phyloP scores from a whole-genome alignment of 2,329 filamentous ascomycete genomes.

The Monosporascus cannonballus region DNA sequence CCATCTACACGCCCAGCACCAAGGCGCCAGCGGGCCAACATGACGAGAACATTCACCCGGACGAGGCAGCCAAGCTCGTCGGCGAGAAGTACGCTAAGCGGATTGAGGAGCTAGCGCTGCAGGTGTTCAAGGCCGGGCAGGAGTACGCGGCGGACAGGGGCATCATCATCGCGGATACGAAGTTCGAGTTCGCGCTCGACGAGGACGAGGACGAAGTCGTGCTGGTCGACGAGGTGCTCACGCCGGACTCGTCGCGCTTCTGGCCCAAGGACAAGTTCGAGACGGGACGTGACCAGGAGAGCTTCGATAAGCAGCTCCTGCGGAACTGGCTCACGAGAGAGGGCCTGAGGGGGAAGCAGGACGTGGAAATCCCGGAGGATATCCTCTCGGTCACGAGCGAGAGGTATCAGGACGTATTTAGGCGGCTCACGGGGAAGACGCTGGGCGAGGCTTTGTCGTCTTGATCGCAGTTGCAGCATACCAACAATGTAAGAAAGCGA shows the following conservation, averaged over 20 bases:
- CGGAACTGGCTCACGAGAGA: slow-evolving; percentile 73
- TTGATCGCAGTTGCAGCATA: too few species aligned
- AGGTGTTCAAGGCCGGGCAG: slow-evolving; percentile 57
- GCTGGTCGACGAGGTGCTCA: slow-evolving; percentile 78
- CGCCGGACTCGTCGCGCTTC: slow-evolving; percentile 77
- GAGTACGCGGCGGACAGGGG: slow-evolving; percentile 59
- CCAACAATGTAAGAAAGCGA: too few species aligned
- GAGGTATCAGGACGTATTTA: slow-evolving; percentile 73
- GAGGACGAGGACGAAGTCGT: slow-evolving; percentile 61
- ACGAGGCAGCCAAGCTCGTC: slow-evolving; percentile 56
- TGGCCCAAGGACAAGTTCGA: slow-evolving; percentile 59
- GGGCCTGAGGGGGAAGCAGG: slow-evolving; percentile 69
- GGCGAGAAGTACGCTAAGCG: slow-evolving; percentile 57
- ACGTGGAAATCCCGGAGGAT: slow-evolving; percentile 65
- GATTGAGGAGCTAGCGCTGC: slow-evolving; percentile 59
- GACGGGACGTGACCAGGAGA: slow-evolving; percentile 17
- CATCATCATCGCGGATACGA: slow-evolving; percentile 55
- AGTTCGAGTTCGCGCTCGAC: slow-evolving; percentile 48
- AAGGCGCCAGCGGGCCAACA: slow-evolving; percentile 76
- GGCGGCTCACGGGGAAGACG: slow-evolving; percentile 53
- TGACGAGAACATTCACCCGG: slow-evolving; percentile 78
- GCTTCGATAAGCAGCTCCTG: slow-evolving; percentile 71
- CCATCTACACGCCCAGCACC: slow-evolving; percentile 73
- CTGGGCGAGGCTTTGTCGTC: slow-evolving; percentile 26
- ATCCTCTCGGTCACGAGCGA: slow-evolving; percentile 61